These are phyloP conservation scores for Alnus rubra DNA, from an alignment of 306 rosid species.

Conservation along the genomic window DNA sequence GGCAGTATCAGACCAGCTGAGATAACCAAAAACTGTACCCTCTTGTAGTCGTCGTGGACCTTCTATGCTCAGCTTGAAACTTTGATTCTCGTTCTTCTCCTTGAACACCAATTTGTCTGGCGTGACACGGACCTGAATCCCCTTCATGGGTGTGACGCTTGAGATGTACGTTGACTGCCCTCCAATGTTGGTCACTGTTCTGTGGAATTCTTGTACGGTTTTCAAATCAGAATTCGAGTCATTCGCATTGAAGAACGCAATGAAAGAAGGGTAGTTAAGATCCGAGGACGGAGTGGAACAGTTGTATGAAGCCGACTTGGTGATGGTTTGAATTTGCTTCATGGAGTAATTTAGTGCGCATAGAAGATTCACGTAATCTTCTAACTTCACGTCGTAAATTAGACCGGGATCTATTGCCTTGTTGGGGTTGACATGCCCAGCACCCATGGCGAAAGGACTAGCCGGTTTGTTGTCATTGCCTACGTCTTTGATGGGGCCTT, in stretches of 20 bases:
- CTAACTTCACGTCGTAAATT: conserved; percentile 44
- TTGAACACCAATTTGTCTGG: conserved; percentile 49
- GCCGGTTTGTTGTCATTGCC: conserved; percentile 40
- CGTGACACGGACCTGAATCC: conserved; percentile 35
- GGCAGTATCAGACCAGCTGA: conserved; percentile 48
- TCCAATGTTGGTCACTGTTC: conserved; percentile 62
- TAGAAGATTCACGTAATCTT: conserved; percentile 67
- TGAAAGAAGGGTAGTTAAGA: conserved; percentile 79
- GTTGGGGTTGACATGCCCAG: conserved; percentile 80
- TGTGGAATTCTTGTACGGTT: conserved; percentile 33
- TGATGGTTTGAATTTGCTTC: conserved; percentile 45
- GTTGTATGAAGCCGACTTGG: conserved; percentile 31
- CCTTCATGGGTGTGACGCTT: conserved; percentile 37
- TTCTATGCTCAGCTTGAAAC: conserved; percentile 46
- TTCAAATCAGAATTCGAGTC: not conserved
- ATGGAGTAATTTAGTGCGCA: conserved; percentile 59
- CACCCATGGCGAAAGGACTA: conserved; percentile 63
- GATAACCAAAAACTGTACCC: conserved; percentile 41
- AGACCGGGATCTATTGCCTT: conserved; percentile 74
- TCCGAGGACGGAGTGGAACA: conserved; percentile 55
- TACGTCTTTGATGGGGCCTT: conserved; percentile 43
- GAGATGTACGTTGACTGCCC: conserved; percentile 45
- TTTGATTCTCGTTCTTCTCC: conserved; percentile 39
- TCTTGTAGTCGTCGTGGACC: conserved; percentile 28
- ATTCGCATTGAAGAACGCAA: conserved; percentile 37